Conservation (phyloP, 345 rosid genomes). For the Eucalyptus pauciflora region DNA sequence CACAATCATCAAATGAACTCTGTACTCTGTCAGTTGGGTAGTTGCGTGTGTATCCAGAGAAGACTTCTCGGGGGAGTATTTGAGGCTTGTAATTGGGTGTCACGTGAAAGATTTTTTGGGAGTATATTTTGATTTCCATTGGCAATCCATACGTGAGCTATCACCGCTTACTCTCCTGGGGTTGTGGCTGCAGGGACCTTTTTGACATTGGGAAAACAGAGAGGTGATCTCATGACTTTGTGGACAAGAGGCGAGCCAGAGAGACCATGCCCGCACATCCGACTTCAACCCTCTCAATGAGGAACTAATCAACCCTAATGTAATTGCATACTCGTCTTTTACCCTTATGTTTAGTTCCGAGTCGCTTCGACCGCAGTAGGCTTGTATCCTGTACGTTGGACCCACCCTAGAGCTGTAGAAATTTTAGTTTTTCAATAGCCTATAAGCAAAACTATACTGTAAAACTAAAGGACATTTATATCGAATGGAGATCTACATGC, state of each 20-base stretch:
- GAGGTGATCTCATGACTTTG: conserved; percentile 63
- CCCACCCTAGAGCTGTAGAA: neutral
- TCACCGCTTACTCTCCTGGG: neutral
- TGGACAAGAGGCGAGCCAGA: conserved; percentile 87
- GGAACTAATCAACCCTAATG: neutral
- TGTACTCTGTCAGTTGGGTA: neutral
- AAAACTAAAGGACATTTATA: neutral
- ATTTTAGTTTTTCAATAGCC: neutral
- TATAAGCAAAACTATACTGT: neutral
- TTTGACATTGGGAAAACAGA: conserved; percentile 55
- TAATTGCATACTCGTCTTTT: neutral
- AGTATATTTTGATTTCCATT: neutral
- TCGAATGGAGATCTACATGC: neutral
- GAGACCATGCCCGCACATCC: conserved; percentile 61
- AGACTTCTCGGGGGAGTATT: neutral
- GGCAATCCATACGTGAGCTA: neutral
- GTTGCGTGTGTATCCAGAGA: neutral
- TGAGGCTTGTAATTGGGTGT: neutral
- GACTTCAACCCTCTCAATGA: conserved; percentile 25
- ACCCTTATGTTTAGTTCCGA: neutral
- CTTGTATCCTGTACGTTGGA: neutral
- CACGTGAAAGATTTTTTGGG: neutral
- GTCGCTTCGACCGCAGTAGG: neutral
- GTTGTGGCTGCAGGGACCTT: conserved; percentile 36
- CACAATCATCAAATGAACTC: neutral